phyloP scores from a whole-genome alignment of 139 green algal species.

The Nannochloris sp. region DNA sequence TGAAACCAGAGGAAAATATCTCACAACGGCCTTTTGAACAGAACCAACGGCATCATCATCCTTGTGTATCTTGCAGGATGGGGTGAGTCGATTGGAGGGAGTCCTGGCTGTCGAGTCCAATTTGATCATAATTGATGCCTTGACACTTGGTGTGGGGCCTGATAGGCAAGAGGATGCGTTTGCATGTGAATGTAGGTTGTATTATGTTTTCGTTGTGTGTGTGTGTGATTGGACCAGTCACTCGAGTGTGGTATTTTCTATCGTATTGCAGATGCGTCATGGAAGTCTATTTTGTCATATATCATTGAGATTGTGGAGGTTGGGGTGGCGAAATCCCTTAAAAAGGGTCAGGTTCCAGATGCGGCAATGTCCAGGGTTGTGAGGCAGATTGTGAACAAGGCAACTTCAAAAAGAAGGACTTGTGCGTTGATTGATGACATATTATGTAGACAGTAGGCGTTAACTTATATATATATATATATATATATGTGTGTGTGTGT shows the following conservation, averaged over 20 bases:
- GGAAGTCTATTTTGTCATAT: neutral
- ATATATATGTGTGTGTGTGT: too few relatives aligned
- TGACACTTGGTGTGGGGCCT: neutral
- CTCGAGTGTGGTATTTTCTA: neutral
- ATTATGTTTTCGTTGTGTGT: neutral
- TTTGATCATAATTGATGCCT: neutral
- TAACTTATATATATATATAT: too few relatives aligned
- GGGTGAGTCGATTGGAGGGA: neutral
- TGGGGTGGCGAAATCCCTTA: neutral
- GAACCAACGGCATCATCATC: neutral
- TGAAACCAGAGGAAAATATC: too few relatives aligned
- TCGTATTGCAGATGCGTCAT: slow-evolving; percentile 2
- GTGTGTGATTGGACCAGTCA: neutral
- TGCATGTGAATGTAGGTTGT: neutral
- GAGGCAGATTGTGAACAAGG: too few relatives aligned
- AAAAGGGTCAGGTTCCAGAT: neutral
- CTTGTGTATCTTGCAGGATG: neutral
- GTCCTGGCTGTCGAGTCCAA: neutral
- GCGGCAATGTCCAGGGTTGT: too few relatives aligned
- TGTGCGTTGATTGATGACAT: too few relatives aligned
- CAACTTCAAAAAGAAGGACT: too few relatives aligned
- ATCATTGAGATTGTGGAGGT: neutral
- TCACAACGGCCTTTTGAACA: too few relatives aligned
- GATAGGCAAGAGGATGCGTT: neutral
- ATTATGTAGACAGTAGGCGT: too few relatives aligned